Conservation (phyloP, 1,284 basidiomycete genomes). For the Ustanciosporium gigantosporum region DNA sequence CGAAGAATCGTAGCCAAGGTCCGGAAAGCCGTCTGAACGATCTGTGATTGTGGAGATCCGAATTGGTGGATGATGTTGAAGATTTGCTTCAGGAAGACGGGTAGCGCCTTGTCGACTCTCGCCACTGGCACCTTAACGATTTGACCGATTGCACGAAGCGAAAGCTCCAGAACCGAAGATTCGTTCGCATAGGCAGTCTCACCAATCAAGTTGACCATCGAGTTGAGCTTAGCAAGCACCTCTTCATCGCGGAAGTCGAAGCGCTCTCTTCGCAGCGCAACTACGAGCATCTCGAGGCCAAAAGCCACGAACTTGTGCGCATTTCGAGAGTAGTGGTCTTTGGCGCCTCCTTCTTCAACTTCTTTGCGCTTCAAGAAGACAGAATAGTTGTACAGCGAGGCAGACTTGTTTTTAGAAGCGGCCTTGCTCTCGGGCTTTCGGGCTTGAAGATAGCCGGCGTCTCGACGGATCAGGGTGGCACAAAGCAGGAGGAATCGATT, state of each 20-base stretch:
- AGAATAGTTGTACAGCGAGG: conserved; percentile 22
- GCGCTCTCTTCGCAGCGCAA: conserved; percentile 79
- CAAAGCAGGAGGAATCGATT: conserved; percentile 79
- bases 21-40: conserved; percentile 85
- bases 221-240: conserved; percentile 77
- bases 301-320: conserved; percentile 86
- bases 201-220: conserved; percentile 83
- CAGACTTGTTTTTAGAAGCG: conserved; percentile 19
- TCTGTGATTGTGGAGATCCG: conserved; percentile 81
- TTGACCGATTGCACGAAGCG: conserved; percentile 78
- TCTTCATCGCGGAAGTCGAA: conserved; percentile 80
- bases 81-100: conserved; percentile 83
- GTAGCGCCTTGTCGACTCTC: conserved; percentile 75
- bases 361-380: conserved; percentile 51
- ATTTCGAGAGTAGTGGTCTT: conserved; percentile 61
- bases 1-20: conserved; percentile 83
- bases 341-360: conserved; percentile 39
- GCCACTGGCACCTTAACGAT: conserved; percentile 84
- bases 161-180: conserved; percentile 76
- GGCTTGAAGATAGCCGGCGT: conserved; percentile 65
- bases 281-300: conserved; percentile 88
- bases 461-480: conserved; percentile 86
- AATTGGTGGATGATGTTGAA: conserved; percentile 81
- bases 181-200: conserved; percentile 89
- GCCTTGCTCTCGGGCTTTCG: conserved; percentile 30